Percentiles rank a stretch among this genome's conserved stretches.
Conservation (phyloP, 441 rosid species). For the Pelargonium fulgidum region DNA sequence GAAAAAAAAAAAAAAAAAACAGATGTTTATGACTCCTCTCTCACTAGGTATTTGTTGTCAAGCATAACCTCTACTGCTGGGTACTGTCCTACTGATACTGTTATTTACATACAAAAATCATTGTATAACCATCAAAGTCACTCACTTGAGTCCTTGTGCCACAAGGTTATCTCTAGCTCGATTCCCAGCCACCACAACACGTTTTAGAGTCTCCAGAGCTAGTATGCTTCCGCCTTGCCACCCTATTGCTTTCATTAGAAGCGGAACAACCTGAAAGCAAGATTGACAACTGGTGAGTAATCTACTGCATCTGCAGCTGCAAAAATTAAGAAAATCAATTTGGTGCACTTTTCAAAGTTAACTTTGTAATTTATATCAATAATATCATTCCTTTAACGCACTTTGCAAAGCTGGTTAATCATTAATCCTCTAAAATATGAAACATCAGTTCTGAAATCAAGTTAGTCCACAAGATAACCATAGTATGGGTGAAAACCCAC, state of each 20-base stretch:
- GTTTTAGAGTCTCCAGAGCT: slow-evolving; percentile 96
- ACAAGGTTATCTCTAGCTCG: slow-evolving; percentile 98
- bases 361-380: background rate
- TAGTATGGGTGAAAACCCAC: too few species aligned
- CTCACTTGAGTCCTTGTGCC: slow-evolving; percentile 98
- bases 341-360: background rate
- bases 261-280: slow-evolving; percentile 84
- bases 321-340: background rate
- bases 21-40: too few species aligned
- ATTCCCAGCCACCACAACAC: slow-evolving; percentile 98
- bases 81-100: too few species aligned
- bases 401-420: too few species aligned
- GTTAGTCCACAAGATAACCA: too few species aligned
- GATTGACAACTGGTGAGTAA: background rate
- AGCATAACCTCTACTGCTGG: too few species aligned
- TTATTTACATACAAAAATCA: too few species aligned
- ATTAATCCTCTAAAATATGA: too few species aligned
- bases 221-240: slow-evolving; percentile 99
- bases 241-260: slow-evolving; percentile 98
- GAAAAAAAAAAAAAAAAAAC: too few species aligned
- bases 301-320: background rate
- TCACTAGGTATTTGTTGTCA: too few species aligned
- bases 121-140: slow-evolving; percentile 8
- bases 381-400: background rate
- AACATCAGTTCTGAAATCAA: too few species aligned